Evolutionary conservation across 257 asterid species (phyloP), one percentile per base, ranked within the genome.

Genomic region (Capsicum baccatum): DNA sequence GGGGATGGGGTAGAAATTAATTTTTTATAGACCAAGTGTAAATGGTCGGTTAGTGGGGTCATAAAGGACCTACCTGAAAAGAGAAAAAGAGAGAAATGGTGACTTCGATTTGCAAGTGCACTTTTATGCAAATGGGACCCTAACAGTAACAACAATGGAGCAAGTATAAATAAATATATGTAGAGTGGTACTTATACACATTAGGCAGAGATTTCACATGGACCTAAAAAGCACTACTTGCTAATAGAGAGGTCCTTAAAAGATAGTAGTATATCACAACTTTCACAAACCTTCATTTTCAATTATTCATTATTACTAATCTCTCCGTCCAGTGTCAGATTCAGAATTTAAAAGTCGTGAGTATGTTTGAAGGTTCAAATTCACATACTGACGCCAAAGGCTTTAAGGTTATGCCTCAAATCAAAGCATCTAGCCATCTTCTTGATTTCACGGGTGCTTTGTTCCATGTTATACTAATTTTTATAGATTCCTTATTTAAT

Each of bases 1-100:
- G 42, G 14, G 13, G 42, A n/a, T 2, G 16, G 13, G 26, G 19
- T 59, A 17, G 33, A 37, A 73, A 48, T 26, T 76, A 21, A 47
- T 52, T 52, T 52, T 76, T 0, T 21, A 0, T n/a, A 52, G 47
- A 73, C n/a, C 4, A 48, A 26, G 15, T 52, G 52, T 3, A 76
- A 14, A 26, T 82, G 85, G 92, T 67, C 88, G 90, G 92, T 89
- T 59, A 59, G 87, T 89, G 63, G 92, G 92, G 87, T 39, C 85
- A 16, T 80, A 70, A 83, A 73, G 78, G 89, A 66, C 85, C 82
- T 6, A 42, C 73, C 6, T 39, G 54, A 54, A 52, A 60, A 83
- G 59, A 74, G 8, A 33, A 63, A 42, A 6, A 37, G 4, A 42
- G 58, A 56, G 37, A 62, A 9, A 17, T 76, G 14, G 60, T 52